Evolutionary conservation across 75 land plant species (phyloP).

Genomic region (Selaginella moellendorffii): DNA sequence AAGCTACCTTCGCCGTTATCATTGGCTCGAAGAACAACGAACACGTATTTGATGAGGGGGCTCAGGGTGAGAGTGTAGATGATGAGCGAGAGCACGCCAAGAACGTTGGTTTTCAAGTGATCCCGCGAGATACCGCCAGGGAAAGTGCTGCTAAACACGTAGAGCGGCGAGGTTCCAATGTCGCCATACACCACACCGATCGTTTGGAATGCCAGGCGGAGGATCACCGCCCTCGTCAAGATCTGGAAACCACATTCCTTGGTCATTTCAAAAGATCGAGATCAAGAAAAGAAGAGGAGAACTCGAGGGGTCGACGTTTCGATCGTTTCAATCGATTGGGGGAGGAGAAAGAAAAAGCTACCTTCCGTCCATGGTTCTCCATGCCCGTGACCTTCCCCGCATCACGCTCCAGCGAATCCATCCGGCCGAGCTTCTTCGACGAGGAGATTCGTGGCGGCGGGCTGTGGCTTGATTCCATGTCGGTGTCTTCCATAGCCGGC

Average conservation of each 20-base stretch:
- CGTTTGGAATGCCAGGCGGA: constrained; percentile 31
- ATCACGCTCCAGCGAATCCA: background rate
- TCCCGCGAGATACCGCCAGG: constrained; percentile 29
- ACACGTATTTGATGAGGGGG: constrained; percentile 56
- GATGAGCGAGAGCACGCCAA: constrained; percentile 59
- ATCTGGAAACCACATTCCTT: constrained; percentile 14
- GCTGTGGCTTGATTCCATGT: background rate
- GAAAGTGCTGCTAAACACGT: constrained; percentile 40
- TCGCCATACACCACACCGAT: constrained; percentile 43
- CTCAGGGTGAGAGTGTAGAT: constrained; percentile 52
- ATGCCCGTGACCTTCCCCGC: background rate
- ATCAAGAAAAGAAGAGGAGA: no score
- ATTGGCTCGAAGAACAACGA: constrained; percentile 53
- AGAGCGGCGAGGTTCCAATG: constrained; percentile 42
- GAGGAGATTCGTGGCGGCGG: background rate
- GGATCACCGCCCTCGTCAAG: constrained; percentile 7
- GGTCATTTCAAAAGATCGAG: background rate
- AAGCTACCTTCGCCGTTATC: constrained; percentile 73
- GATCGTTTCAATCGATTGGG: no score
- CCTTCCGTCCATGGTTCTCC: background rate
- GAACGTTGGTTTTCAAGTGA: constrained; percentile 27
- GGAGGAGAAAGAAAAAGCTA: no score
- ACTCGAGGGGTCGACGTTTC: no score
- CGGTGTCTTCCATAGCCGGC: no score
- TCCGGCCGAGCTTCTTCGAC: background rate